Evolutionary conservation across 495 filamentous ascomycete species (phyloP).

Genomic region (Diplogelasinospora grovesii): DNA sequence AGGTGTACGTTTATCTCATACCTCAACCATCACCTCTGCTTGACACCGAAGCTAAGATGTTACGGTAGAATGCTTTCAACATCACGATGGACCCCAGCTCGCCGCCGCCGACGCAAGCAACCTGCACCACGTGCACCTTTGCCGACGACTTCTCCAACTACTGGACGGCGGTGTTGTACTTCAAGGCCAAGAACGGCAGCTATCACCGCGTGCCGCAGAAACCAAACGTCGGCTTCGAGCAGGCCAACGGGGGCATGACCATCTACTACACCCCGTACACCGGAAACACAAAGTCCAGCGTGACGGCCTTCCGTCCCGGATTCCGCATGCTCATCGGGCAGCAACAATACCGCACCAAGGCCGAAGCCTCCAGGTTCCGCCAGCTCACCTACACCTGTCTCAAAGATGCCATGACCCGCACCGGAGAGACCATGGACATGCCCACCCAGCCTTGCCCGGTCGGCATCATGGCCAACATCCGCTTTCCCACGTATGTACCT

Average conservation of each 20-base stretch:
- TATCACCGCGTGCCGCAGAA: constrained; percentile 30
- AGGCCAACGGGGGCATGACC: constrained; percentile 32
- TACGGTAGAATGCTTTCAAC: constrained; percentile 22
- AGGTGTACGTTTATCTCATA: constrained; percentile 8
- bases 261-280: constrained; percentile 37
- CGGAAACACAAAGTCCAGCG: constrained; percentile 24
- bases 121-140: constrained; percentile 31
- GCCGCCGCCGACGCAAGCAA: constrained; percentile 16
- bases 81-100: constrained; percentile 22
- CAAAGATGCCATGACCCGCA: constrained; percentile 24
- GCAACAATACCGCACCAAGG: constrained; percentile 33
- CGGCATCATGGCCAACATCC: constrained; percentile 38
- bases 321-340: constrained; percentile 73
- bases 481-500: constrained; percentile 28
- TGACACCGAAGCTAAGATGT: constrained; percentile 13
- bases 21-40: not conserved
- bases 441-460: constrained; percentile 27
- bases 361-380: constrained; percentile 28
- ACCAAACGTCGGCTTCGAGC: constrained; percentile 16
- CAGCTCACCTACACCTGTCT: constrained; percentile 38
- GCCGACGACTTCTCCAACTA: constrained; percentile 38
- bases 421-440: constrained; percentile 27
- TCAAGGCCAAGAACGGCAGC: constrained; percentile 31
- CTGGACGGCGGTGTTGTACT: constrained; percentile 39
- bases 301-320: constrained; percentile 44